Base-by-base conservation (phyloP, 371 early-diverging fungal species). In the Mucor plumbeus region DNA sequence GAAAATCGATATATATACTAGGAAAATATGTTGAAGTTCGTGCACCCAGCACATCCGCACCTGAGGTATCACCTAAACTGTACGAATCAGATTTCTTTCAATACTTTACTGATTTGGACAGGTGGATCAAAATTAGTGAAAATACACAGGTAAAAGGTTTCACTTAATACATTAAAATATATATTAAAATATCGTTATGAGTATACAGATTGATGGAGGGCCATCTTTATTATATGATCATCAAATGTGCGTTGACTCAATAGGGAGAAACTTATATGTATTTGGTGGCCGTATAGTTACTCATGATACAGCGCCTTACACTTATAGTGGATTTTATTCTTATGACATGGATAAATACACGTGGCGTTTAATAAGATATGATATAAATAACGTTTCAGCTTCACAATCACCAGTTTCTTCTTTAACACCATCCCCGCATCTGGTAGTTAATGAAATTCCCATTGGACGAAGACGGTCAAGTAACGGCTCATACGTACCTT, bases 141-240 rank as follows among this genome's bases (percentile, higher is more conserved):
- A 90, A 94, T 70, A 97, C 97, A 6, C 85, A 82, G 53, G 89
- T 88, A 81, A 61, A 14, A 26, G 26, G 3, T 26, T 26, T 3
- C 26, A 26, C 26, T 3, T 3, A 26, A 26, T 7, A 40, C 11
- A 40, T 10, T 38, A 19, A 5, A 47, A 10, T 8, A 11, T n/a
- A 44, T 14, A 7, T 34, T 43, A n/a, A 33, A 15, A 5, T 14
- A 33, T 19, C 31, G 17, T 5, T 3, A 26, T 26, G 26, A 3
- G 26, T 3, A 15, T 53, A 38, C 43, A 72, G 72, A 14, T 61
- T 4, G 89, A 94, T 65, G 90, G 90, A 38, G 98, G 99, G 0
- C 98, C 98, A 8, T 86, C 87, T 56, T 79, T 98, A 7, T 81
- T 97, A n/a, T 98, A 89, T 70, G 97, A 98, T 76, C 92, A 97